These are phyloP conservation scores for Dacryopinax primogenitus DNA, from an alignment of 768 basidiomycete genomes.

Conservation along the genomic window DNA sequence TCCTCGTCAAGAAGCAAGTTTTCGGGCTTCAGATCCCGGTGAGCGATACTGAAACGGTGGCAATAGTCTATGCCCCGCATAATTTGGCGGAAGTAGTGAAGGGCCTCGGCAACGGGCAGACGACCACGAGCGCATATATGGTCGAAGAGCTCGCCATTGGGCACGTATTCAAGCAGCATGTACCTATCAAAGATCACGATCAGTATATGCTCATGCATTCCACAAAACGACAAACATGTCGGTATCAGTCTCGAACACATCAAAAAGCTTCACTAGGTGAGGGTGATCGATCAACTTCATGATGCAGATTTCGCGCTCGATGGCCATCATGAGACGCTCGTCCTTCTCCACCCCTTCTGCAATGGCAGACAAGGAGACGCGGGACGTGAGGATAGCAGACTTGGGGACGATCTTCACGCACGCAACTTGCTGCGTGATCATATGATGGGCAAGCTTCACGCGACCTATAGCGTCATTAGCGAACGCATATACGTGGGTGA, in stretches of 20 bases:
- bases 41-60: conserved; percentile 93
- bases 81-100: conserved; percentile 90
- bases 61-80: conserved; percentile 92
- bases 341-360: conserved; percentile 63
- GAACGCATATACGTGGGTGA: neutral
- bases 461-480: conserved; percentile 31
- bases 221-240: conserved; percentile 41
- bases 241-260: conserved; percentile 85
- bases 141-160: conserved; percentile 94
- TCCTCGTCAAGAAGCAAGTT: conserved; percentile 72
- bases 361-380: conserved; percentile 51
- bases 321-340: conserved; percentile 50
- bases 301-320: conserved; percentile 93
- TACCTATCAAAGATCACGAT: conserved; percentile 30
- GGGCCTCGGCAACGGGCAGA: conserved; percentile 66
- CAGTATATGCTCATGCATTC: neutral
- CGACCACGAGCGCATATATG: conserved; percentile 82
- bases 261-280: conserved; percentile 88
- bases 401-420: conserved; percentile 92
- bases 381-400: conserved; percentile 59
- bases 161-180: conserved; percentile 86
- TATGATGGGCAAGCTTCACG: conserved; percentile 85
- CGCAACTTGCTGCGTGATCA: conserved; percentile 75
- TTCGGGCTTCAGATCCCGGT: conserved; percentile 96
- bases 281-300: conserved; percentile 99